A percentile compares a stretch with the other conserved stretches of the same genome.
Conservation (phyloP, 73 alveolate species). For the Paramecium primaurelia region DNA sequence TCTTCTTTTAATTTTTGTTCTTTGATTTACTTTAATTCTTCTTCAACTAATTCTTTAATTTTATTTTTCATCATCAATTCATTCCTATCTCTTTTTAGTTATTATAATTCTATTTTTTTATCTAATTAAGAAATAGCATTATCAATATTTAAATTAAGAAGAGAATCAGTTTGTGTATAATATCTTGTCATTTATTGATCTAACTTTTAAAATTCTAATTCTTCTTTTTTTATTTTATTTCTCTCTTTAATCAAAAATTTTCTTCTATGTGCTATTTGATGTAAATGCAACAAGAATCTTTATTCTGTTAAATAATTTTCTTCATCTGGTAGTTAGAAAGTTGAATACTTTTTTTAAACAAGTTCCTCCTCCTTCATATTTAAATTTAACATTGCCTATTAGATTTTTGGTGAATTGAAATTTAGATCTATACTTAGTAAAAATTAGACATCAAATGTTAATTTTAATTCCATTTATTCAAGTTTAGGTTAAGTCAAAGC, state of each 20-base stretch:
- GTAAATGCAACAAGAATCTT: background rate
- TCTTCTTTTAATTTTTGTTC: background rate
- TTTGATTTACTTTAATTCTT: background rate
- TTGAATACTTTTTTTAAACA: background rate
- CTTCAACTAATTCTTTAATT: slow-evolving; percentile 10
- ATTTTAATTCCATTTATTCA: background rate
- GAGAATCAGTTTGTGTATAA: background rate
- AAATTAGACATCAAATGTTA: background rate
- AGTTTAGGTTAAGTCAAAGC: background rate
- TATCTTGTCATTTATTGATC: background rate
- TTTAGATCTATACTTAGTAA: background rate
- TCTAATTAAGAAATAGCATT: background rate
- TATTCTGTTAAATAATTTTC: background rate
- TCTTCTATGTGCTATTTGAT: background rate
- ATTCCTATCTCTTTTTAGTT: background rate
- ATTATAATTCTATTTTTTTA: background rate
- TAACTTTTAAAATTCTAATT: background rate
- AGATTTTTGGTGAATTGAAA: background rate
- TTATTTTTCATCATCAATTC: background rate
- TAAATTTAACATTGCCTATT: background rate
- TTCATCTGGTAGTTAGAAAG: background rate
- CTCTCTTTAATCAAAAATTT: background rate
- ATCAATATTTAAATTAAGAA: background rate
- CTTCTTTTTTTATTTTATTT: background rate
- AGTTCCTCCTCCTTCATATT: background rate